These are phyloP conservation scores for Entomortierella lignicola DNA, from an alignment of 192 early-diverging fungal species.

Conservation along the genomic window DNA sequence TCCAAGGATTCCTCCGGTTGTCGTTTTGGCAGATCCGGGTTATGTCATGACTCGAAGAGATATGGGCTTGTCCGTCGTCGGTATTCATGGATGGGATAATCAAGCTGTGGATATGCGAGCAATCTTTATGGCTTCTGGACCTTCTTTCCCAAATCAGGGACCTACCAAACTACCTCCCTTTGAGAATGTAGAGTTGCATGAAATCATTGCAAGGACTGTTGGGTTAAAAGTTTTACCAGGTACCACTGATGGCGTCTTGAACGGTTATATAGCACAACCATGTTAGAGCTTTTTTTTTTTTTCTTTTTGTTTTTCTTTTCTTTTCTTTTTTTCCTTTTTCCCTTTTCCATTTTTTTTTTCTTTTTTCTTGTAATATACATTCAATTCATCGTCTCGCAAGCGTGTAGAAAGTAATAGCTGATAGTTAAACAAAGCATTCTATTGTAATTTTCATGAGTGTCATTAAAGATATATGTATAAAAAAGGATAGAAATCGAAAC, in stretches of 20 bases:
- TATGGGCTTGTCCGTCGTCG: slow-evolving; percentile 53
- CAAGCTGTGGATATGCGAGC: slow-evolving; percentile 81
- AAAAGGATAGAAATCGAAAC: too few species aligned
- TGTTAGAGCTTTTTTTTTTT: slow-evolving; percentile 2
- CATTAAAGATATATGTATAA: too few species aligned
- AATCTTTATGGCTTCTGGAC: slow-evolving; percentile 85
- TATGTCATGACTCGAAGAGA: slow-evolving; percentile 64
- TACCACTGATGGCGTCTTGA: slow-evolving; percentile 32
- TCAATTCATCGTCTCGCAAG: too few species aligned
- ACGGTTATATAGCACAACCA: slow-evolving; percentile 29
- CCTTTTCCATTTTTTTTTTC: too few species aligned
- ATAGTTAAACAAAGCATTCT: not conserved
- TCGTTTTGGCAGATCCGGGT: slow-evolving; percentile 74
- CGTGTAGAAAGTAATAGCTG: too few species aligned
- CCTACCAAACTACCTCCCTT: slow-evolving; percentile 20
- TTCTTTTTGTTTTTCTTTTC: too few species aligned
- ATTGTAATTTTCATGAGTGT: not conserved
- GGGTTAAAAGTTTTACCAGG: slow-evolving; percentile 30
- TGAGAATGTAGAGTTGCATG: slow-evolving; percentile 48
- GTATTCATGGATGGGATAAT: slow-evolving; percentile 91
- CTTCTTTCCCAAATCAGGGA: slow-evolving; percentile 61
- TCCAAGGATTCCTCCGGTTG: slow-evolving; percentile 80
- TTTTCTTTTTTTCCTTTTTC: too few species aligned
- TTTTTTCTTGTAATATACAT: too few species aligned
- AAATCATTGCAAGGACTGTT: slow-evolving; percentile 44